These are phyloP conservation scores for Lycium barbarum DNA, from an alignment of 257 asterid species.

Conservation along the genomic window DNA sequence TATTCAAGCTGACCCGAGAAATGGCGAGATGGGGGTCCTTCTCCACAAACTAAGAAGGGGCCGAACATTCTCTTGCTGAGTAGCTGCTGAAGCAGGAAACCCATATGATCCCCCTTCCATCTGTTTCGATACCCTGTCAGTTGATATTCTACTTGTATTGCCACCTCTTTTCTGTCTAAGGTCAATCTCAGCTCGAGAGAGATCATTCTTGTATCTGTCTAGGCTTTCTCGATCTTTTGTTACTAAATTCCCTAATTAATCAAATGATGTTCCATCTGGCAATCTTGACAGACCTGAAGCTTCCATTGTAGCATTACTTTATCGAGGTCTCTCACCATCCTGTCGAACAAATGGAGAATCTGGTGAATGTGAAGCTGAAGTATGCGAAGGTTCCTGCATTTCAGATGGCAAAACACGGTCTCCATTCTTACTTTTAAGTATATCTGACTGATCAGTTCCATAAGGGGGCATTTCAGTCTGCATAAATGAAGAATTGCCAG, in stretches of 20 bases:
- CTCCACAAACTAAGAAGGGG: constrained; percentile 92
- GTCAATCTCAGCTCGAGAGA: constrained; percentile 64
- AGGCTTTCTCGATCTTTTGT: constrained; percentile 43
- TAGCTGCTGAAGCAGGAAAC: constrained; percentile 52
- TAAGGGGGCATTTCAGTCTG: constrained; percentile 61
- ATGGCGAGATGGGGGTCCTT: constrained; percentile 98
- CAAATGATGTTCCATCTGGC: constrained; percentile 43
- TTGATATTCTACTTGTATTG: constrained; percentile 61
- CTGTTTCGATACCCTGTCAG: constrained; percentile 68
- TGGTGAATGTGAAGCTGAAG: constrained; percentile 75
- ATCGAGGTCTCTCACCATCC: constrained; percentile 59
- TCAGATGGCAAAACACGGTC: constrained; percentile 65
- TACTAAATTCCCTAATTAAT: constrained; percentile 48
- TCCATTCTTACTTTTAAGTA: constrained; percentile 67
- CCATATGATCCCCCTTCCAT: constrained; percentile 73
- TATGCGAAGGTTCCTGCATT: constrained; percentile 65
- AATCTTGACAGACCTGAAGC: constrained; percentile 47
- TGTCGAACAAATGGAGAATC: constrained; percentile 59
- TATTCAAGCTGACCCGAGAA: constrained; percentile 98
- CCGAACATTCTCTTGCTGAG: constrained; percentile 79
- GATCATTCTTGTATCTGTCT: constrained; percentile 65
- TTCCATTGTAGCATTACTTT: constrained; percentile 45
- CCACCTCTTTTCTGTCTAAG: constrained; percentile 69
- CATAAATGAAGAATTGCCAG: constrained; percentile 58
- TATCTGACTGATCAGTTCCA: constrained; percentile 75